phyloP scores from a whole-genome alignment of 192 early-diverging fungal species.

The Backusella parvicylindrica region DNA sequence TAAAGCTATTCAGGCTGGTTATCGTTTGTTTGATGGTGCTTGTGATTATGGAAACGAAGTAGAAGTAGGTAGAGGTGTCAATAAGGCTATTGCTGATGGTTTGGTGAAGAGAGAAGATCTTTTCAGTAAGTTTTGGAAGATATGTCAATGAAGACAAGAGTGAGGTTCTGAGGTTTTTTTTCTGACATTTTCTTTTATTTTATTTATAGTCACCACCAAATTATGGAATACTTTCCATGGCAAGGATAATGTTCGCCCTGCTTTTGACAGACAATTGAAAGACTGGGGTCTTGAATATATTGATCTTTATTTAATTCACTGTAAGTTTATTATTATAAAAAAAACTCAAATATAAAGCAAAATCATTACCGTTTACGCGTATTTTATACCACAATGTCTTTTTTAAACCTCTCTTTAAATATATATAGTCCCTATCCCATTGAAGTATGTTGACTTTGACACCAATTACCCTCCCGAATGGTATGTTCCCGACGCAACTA shows the following conservation, averaged over 20 bases:
- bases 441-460: conserved; percentile 49
- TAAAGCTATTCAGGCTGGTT: conserved; percentile 35
- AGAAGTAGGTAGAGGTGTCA: conserved; percentile 58
- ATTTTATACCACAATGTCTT: not conserved
- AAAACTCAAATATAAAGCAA: not conserved
- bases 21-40: conserved; percentile 51
- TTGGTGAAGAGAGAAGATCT: conserved; percentile 54
- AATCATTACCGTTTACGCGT: not conserved
- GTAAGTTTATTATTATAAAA: conserved; percentile 7
- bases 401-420: not conserved
- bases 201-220: conserved; percentile 38
- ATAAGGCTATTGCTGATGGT: conserved; percentile 43
- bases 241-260: conserved; percentile 48
- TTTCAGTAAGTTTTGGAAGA: conserved; percentile 24
- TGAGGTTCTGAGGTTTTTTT: not conserved
- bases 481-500: conserved; percentile 24
- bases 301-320: conserved; percentile 74
- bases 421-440: conserved; percentile 36
- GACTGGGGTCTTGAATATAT: conserved; percentile 54
- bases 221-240: conserved; percentile 66
- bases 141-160: not conserved
- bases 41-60: conserved; percentile 62
- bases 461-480: conserved; percentile 45
- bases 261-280: conserved; percentile 50
- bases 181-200: not conserved